Evolutionary conservation across 129 eudicot genomes (phyloP).

Genomic region (Helianthus tuberosus): DNA sequence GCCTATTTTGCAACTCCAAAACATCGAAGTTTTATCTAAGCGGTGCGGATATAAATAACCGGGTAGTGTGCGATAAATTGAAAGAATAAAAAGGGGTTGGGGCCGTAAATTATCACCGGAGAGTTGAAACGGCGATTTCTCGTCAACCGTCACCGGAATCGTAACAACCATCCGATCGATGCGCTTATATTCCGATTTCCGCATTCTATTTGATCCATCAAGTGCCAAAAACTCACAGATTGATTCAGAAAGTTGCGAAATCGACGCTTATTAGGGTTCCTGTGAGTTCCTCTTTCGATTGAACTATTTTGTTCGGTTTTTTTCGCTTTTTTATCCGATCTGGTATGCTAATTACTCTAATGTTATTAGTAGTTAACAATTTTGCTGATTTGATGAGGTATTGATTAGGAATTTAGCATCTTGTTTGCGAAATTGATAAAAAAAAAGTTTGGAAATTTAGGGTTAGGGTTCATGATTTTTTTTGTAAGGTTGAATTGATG

Average conservation of each 20-base stretch:
- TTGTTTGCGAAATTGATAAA: neutral
- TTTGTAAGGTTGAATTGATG: slow-evolving; percentile 3
- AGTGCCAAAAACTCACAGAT: neutral
- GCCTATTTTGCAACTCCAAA: neutral
- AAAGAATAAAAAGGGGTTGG: neutral
- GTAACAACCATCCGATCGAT: neutral
- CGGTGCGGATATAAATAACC: neutral
- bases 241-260: slow-evolving; percentile 10
- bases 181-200: neutral
- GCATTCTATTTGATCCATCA: too few species aligned
- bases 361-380: neutral
- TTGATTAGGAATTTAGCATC: slow-evolving; percentile 12
- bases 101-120: slow-evolving; percentile 11
- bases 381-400: slow-evolving; percentile 11
- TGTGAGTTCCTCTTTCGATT: slow-evolving; percentile 34
- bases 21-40: neutral
- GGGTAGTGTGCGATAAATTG: neutral
- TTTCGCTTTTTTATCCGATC: slow-evolving; percentile 13
- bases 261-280: slow-evolving; percentile 28
- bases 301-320: slow-evolving; percentile 28
- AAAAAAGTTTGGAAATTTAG: neutral
- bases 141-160: neutral
- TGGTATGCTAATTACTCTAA: neutral
- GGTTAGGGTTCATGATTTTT: neutral
- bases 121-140: neutral